Evolutionary conservation across 1,284 basidiomycete genomes (phyloP), one percentile per base, ranked within the genome.

Genomic region (Malassezia pachydermatis): DNA sequence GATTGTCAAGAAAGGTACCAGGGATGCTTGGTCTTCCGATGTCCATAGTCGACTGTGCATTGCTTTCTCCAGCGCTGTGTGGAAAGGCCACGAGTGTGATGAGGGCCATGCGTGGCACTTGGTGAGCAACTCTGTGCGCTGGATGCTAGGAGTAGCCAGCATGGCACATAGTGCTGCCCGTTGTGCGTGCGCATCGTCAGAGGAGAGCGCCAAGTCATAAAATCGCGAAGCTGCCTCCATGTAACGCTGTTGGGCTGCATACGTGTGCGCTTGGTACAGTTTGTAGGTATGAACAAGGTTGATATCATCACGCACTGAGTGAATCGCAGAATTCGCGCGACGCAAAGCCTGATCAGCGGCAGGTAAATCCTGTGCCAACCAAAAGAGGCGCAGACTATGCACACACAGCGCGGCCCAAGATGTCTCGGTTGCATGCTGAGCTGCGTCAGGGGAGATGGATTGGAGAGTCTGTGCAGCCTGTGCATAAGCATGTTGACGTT

Each of bases 341-440:
- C 90, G 92, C 72, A 94, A 89, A 73, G 88, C 96, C 5, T 86
- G 84, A 70, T 98, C 92, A 30, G 94, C 94, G 70, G 86, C 84
- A 0, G 88, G 84, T 1, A 85, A 84, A 63, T 94, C 87, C 67
- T 88, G 87, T 33, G 94, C 90, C 76, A 96, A 90, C 29, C 98
- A 79, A n/a, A 92, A 78, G 4, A 98, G 78, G 17, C 92, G 83
- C 29, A 95, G 86, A 59, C 98, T 94, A 47, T 88, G 84, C 54
- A 98, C 83, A 70, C 95, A 92, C 34, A 94, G 79, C 17, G 79
- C 27, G 96, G 80, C 74, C 89, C 94, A 54, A 89, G 86, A 53
- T 82, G 80, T 69, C 90, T 87, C 9, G 83, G 77, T 22, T 84
- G 78, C 9, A 39, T 84, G 78, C 65, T 84, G 83, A n/a, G 83